Percentiles rank a stretch among this genome's conserved stretches.
phyloP scores from a whole-genome alignment of 2,329 filamentous ascomycete species.

The Calonectria hongkongensis region DNA sequence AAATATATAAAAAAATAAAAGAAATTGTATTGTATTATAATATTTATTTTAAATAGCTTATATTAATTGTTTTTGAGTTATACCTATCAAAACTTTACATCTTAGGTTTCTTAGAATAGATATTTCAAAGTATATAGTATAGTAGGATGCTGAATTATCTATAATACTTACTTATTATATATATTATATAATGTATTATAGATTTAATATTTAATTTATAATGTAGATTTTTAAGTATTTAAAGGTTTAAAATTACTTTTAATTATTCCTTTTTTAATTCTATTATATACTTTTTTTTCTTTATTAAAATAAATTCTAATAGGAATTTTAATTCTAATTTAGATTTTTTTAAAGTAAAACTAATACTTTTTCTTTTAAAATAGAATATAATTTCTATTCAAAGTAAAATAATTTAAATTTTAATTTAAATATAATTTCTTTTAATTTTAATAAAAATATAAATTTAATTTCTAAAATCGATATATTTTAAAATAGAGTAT shows the following conservation, averaged over 20 bases:
- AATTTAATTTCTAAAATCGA: slow-evolving; percentile 1
- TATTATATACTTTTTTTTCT: not conserved
- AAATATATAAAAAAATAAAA: too few relatives aligned
- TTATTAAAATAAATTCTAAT: not conserved
- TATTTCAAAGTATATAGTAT: too few relatives aligned
- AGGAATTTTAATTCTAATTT: not conserved
- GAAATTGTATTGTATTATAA: too few relatives aligned
- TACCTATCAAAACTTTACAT: too few relatives aligned
- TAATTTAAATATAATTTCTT: not conserved
- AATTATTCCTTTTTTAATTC: not conserved
- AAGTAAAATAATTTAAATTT: not conserved
- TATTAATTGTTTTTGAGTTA: too few relatives aligned
- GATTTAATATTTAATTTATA: not conserved
- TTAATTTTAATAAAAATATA: not conserved
- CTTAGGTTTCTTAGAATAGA: too few relatives aligned
- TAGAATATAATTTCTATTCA: not conserved
- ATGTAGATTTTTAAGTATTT: not conserved
- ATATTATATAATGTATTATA: too few relatives aligned
- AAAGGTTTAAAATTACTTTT: too few relatives aligned
- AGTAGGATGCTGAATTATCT: too few relatives aligned
- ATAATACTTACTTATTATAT: too few relatives aligned
- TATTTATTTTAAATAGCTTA: too few relatives aligned
- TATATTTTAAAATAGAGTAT: slow-evolving; percentile 12
- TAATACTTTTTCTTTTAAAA: not conserved
- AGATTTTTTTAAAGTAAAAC: not conserved